Evolutionary conservation across 306 rosid genomes (phyloP), one percentile per base, ranked within the genome.

Genomic region (Castanea crenata): DNA sequence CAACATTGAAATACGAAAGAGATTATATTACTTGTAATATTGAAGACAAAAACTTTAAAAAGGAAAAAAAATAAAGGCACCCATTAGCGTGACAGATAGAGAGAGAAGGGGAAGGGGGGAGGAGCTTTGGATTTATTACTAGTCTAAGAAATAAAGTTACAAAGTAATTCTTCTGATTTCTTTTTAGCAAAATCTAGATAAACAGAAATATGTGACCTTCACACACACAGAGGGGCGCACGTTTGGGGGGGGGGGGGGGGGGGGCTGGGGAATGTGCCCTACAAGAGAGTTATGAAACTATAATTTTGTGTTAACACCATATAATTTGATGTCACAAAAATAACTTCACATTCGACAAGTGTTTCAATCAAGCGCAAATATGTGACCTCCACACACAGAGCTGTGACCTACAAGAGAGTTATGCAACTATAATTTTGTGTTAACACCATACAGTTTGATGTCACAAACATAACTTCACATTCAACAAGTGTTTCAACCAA

Each of bases 1-100:
- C 88, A 88, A 81, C 69, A 73, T 86, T 86, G 73, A 74, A 55
- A 79, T 74, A 76, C 16, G 27, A 68, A 73, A 78, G 57, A 73
- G 41, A 80, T 32, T 32, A 65, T 25, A 74, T 75, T 65, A 89
- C 41, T 27, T 32, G 29, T 65, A 69, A 20, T 44, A 64, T 55
- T 2, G 52, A 73, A n/a, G 78, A 38, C 54, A 49, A 15, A 46
- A n/a, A 80, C 41, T 38, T 23, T 20, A 70, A 8, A 52, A 72
- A 61, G 27, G 27, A 71, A 20, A 75, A 61, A 61, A 83, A 78
- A 18, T 64, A 52, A 46, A 44, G 20, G 79, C 8, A n/a, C 34
- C 29, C 20, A 54, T 9, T 51, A 54, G 27, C n/a, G 10, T 5
- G n/a, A 49, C 19, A 21, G 34, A 52, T 23, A 74, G 69, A 31